Base-by-base conservation (phyloP, 306 rosid genomes). In the Pyrus betulifolia region DNA sequence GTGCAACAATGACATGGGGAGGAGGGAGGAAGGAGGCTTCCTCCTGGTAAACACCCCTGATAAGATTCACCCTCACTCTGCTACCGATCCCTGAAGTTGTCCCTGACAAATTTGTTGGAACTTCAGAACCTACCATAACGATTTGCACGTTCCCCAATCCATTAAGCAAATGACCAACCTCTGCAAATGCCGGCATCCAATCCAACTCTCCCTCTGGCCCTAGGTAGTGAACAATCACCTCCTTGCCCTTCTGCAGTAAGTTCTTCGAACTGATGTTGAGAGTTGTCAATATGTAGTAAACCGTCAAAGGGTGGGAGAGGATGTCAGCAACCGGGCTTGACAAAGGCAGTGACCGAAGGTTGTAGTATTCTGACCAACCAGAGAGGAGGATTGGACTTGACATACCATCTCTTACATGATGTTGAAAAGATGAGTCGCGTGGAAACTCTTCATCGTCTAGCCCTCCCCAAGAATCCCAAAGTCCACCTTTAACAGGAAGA, bases 131-230 rank as follows among this genome's bases (percentile, higher is more conserved):
- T 21, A 84, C 83, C 87, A 84, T 84, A 31, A 84, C 61, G 21
- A 84, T 81, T 42, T 84, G 84, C 70, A 87, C 81, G 62, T 83
- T 87, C 19, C 93, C 93, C 58, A 82, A 78, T 67, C 91, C 88
- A 79, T 89, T 83, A 45, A 89, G 91, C 62, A 85, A 78, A 69
- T 89, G 91, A 28, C 91, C 88, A 25, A 89, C 84, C 74, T 89
- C 89, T 49, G 89, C 88, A 70, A 87, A 85, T 70, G 91, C 84
- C 17, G 88, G 84, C 87, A 89, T 79, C 93, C 93, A 89, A 76
- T 89, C 93, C 82, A 89, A 80, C 83, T 89, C 93, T 1, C 88
- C 91, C 80, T 89, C 88, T 69, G 89, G 91, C 21, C 89, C 93
- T 11, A 89, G 85, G 73, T 83, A 87, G 85, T 89, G 93, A 74